Evolutionary conservation across 2,329 filamentous ascomycete species (phyloP), one percentile per base, ranked within the genome.

Genomic region (Colletotrichum simmondsii): DNA sequence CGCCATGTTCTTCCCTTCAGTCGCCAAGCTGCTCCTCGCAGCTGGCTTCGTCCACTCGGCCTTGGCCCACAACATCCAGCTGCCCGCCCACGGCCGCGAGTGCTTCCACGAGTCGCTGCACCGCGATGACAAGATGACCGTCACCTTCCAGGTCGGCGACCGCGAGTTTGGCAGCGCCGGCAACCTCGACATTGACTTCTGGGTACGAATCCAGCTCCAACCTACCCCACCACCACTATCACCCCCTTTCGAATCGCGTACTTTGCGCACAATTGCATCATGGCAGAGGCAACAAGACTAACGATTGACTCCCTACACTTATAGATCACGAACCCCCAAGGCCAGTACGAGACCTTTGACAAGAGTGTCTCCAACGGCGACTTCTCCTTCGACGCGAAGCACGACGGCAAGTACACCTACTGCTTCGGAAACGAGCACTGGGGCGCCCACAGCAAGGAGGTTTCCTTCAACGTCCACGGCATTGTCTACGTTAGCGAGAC

Each of bases 401-500:
- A 92, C 80, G 95, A 99, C 83, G 97, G 97, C 76, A 95, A 94
- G 85, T 98, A 94, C 87, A 87, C 90, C 71, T 99, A 99, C 91
- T 99, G 97, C 91, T 99, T 99, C 87, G 97, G 97, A 85, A 99
- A 99, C 85, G 96, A 98, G 88, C 93, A 97, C 83, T 99, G 96
- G 95, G 94, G 94, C 72, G 95, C 95, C 72, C 95, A 95, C 83
- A 97, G 92, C 82, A 99, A 99, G 86, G 97, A 99, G 84, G 96
- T 99, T 66, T 97, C 95, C 69, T 99, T 99, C 91, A 99, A 99
- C 83, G 97, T 99, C 65, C 97, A 99, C 85, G 97, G 97, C 78
- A 95, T 99, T 76, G 96, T 99, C 81, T 99, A 98, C 85, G 95
- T 99, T 64, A 93, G 94, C 68, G 97, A 98, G 84, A 88, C 90